Base-by-base conservation (phyloP, 1,284 basidiomycete genomes). In the Ganoderma sp. region DNA sequence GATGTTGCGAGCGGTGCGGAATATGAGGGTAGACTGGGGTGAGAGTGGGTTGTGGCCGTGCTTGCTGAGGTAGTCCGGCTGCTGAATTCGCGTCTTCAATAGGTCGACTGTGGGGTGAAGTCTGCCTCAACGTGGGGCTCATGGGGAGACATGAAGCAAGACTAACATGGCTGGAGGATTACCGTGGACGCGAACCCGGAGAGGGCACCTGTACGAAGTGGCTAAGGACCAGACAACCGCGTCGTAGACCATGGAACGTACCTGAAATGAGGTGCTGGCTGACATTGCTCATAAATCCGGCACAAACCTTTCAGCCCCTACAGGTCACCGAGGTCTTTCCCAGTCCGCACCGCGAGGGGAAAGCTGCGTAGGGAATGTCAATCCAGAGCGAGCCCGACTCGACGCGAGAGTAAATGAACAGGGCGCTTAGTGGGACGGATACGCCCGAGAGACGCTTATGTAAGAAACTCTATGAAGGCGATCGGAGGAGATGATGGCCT, bases 1-100 rank as follows among this genome's bases (percentile, higher is more conserved):
- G 37, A 96, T 88, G 60, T 87, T 82, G 63, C 84, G 86, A 2
- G 88, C 81, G 3, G 87, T 88, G 25, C 78, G 76, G 67, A 88
- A 73, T 45, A 93, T 83, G 17, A 74, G 22, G 77, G 66, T 71
- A 60, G 64, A 50, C 66, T 65, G 42, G 34, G 71, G 60, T 45
- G 64, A 67, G n/a, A 68, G 43, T 61, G 66, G 58, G 37, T 63
- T 50, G 73, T 81, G 73, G 69, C 84, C 83, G 80, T 77, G 71
- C 60, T 76, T 73, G 63, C 76, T 65, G 19, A 72, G 73, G 6
- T 84, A 84, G 77, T 91, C 89, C 61, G 87, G 85, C 79, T 96
- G 93, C 78, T 97, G 94, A 70, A 96, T 78, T 54, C 95, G 87
- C 22, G 95, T 97, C 81, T 97, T 97, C 75, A 97, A 80, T 41